Evolutionary conservation across 441 rosid genomes (phyloP), one percentile per base, ranked within the genome.

Genomic region (Aquilaria agallochum): DNA sequence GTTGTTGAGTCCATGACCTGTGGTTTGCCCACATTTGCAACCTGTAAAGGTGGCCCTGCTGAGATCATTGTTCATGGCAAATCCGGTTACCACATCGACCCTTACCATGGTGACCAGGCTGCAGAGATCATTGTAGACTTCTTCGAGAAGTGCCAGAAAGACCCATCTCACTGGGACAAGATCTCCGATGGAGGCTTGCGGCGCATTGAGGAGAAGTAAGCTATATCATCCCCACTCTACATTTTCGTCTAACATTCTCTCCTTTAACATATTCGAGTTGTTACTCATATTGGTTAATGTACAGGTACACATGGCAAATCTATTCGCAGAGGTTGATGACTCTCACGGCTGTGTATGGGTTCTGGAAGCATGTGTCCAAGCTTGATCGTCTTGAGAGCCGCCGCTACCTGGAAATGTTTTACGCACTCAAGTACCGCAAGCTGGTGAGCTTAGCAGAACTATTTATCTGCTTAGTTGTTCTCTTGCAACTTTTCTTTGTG

Each of bases 1-100:
- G 98, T 90, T 11, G 88, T 93, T 3, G 98, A 93, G 83, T 92
- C 98, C 66, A 93, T 93, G 98, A 79, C 92, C 31, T 93, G 97
- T 69, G 98, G 98, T 3, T 63, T 92, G 71, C 98, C 97, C 0
- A 92, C 97, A 15, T 88, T 92, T 31, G 98, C 98, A 2, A 93
- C 98, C 10, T 85, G 90, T 70, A 85, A 93, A 11, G 97, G 98
- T 48, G 98, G 98, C 12, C 98, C 98, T 0, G 98, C 98, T 31
- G 98, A 90, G 85, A 92, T 92, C 67, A 88, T 89, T 20, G 96
- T 86, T 59, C 74, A 90, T 2, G 94, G 96, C 5, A 84, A 85
- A 68, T 93, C 98, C 0, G 98, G 98, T 10, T 93, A 71, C 90
- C 83, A 93, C 58, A 90, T 93, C 20, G 97, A 93, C 67, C 97